Base-by-base conservation (phyloP, 2,329 filamentous ascomycete genomes). In the Xylaria multiplex region DNA sequence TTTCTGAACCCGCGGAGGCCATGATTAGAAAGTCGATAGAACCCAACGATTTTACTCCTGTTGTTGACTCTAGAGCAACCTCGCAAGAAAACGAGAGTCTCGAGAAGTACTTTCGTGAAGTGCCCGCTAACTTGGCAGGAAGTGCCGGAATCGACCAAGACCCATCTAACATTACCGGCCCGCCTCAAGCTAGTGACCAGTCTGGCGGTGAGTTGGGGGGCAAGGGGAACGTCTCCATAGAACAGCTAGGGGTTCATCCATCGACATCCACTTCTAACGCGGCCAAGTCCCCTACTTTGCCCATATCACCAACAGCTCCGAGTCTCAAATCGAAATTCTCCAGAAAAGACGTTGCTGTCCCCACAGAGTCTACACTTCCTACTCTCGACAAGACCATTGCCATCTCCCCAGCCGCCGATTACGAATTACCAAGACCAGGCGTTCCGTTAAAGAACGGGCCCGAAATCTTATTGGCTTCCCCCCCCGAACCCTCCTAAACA, bases 241-340 rank as follows among this genome's bases (percentile, higher is more conserved):
- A 69, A 8, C 71, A 72, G 37, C 71, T 70, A 59, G 72, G 71
- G 22, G 61, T 75, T 40, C 71, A 72, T n/a, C 37, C 70, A 7
- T 73, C 74, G 43, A 76, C 71, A 65, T 75, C 75, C 59, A 71
- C 73, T 9, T 72, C 70, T 14, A 73, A 70, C 58, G 75, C 73
- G 35, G 46, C 60, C 30, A 73, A 71, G 59, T 68, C 73, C 24
- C 54, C 75, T 19, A 70, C 72, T 53, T 72, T 70, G 24, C 65
- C 69, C 19, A 66, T 62, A 55, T 71, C 67, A 24, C 59, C 67
- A 66, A 70, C 71, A 65, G 66, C 72, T 71, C 57, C 75, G 11
- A 78, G 78, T 43, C 80, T 81, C 14, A 77, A 78, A 56, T 83
- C 82, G 54, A 82, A 78, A 66, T 83, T 83, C 69, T 82, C 82